Evolutionary conservation across 2,329 filamentous ascomycete genomes (phyloP), one percentile per base, ranked within the genome.

Genomic region (Pestalotiopsis sp.): DNA sequence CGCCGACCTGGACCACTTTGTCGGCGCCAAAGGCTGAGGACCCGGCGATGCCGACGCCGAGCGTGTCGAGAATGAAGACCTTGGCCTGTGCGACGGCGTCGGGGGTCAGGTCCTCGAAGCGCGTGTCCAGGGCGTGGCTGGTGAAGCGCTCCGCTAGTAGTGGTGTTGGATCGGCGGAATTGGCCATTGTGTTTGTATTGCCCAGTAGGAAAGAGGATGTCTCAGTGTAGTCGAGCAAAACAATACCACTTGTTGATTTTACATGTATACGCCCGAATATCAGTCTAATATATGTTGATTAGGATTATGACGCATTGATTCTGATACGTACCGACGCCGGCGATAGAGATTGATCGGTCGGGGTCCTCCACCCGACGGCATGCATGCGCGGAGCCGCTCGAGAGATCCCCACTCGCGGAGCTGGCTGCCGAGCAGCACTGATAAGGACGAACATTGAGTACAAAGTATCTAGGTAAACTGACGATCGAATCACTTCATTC

Each of bases 1-100:
- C 59, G 27, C 38, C 64, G 5, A 64, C 49, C 52, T 65, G 52
- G 38, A 64, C 56, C 3, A 69, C 23, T 7, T 17, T 56, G 27
- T 67, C 68, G 20, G 65, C 65, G 20, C 68, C 68, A 23, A 64
- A 67, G 13, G 68, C 68, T 12, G 68, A 69, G n/a, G 68, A 69
- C 36, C 68, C 68, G 12, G 68, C 59, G 56, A 67, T 67, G 27
- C 68, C 68, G 13, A 69, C 65, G 49, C 68, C 68, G 13, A 69
- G 41, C 14, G 68, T 67, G 49, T 69, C 65, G 20, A 69, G 49
- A 23, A 69, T 69, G 49, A 67, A 69, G 2, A 65, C 61, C 39
- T 69, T 69, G 23, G 68, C 61, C 36, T 64, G 65, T 4, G 68
- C 68, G 64, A 69, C 52, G 59, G 65, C 68, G 38, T 69, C 68